phyloP scores from a whole-genome alignment of 2,329 filamentous ascomycete species.

The Trichoderma polysporum region DNA sequence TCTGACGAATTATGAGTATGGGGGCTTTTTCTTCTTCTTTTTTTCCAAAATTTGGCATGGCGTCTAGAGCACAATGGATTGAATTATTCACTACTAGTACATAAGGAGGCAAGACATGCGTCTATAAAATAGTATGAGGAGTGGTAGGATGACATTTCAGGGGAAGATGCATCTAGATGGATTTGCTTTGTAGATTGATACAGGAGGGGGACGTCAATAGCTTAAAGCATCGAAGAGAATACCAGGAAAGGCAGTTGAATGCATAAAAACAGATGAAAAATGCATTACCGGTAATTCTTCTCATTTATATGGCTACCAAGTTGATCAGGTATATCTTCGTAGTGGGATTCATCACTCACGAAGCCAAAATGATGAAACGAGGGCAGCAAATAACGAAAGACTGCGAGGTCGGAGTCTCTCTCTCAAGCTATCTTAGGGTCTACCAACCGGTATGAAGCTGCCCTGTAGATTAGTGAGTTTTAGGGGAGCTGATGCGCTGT shows the following conservation, averaged over 20 bases:
- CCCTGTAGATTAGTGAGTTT: background rate
- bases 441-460: background rate
- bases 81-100: background rate
- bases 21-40: slow-evolving; percentile 1
- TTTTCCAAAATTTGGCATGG: slow-evolving; percentile 14
- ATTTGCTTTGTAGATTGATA: background rate
- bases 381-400: background rate
- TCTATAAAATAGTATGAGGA: background rate
- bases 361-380: background rate
- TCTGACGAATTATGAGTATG: slow-evolving; percentile 8
- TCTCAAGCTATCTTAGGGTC: too few relatives aligned
- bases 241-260: background rate
- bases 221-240: background rate
- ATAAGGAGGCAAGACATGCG: background rate
- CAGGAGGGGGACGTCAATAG: background rate
- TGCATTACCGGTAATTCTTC: background rate
- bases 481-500: background rate
- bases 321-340: too few relatives aligned
- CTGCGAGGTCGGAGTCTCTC: slow-evolving; percentile 8
- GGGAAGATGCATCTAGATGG: background rate
- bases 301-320: background rate
- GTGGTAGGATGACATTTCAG: background rate
- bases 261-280: background rate
- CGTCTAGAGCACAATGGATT: slow-evolving; percentile 17
- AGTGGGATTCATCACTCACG: background rate